phyloP scores from a whole-genome alignment of 2,329 filamentous ascomycete genomes.

The Raffaelea ambrosiae region DNA sequence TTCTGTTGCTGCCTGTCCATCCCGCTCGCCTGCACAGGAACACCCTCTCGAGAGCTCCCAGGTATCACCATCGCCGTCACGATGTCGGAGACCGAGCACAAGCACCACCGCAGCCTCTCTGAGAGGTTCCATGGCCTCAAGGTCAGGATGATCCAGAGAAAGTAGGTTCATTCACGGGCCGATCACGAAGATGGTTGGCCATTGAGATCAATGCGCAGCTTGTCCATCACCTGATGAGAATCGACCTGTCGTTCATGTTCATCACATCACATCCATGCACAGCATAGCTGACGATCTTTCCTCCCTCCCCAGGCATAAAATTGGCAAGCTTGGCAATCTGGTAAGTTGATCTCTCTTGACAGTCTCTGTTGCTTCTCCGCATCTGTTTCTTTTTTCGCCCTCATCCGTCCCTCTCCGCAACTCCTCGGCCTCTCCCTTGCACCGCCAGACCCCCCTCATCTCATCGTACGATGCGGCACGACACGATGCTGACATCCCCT shows the following conservation, averaged over 20 bases:
- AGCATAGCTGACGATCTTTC: not conserved
- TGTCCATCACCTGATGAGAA: not conserved
- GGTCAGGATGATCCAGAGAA: not conserved
- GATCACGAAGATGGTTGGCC: not conserved
- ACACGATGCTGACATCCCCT: not conserved
- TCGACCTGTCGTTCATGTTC: too few relatives aligned
- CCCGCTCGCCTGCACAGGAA: too few relatives aligned
- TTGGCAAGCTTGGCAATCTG: constrained; percentile 56
- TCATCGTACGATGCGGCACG: too few relatives aligned
- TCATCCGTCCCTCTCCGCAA: not conserved
- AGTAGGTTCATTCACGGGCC: not conserved
- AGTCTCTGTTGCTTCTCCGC: not conserved
- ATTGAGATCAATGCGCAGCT: not conserved
- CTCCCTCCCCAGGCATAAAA: constrained; percentile 34
- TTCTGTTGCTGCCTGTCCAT: too few relatives aligned
- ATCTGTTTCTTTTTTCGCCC: not conserved
- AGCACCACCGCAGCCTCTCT: constrained; percentile 12
- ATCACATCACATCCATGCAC: too few relatives aligned
- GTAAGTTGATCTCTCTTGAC: constrained; percentile 28
- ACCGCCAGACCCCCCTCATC: too few relatives aligned
- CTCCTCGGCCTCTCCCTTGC: too few relatives aligned
- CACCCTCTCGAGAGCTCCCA: too few relatives aligned
- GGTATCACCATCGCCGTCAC: not conserved
- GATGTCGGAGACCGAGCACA: constrained; percentile 12
- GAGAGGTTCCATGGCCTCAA: not conserved